Base-by-base conservation (phyloP, 139 green algal species). In the Coelastrella sp. region DNA sequence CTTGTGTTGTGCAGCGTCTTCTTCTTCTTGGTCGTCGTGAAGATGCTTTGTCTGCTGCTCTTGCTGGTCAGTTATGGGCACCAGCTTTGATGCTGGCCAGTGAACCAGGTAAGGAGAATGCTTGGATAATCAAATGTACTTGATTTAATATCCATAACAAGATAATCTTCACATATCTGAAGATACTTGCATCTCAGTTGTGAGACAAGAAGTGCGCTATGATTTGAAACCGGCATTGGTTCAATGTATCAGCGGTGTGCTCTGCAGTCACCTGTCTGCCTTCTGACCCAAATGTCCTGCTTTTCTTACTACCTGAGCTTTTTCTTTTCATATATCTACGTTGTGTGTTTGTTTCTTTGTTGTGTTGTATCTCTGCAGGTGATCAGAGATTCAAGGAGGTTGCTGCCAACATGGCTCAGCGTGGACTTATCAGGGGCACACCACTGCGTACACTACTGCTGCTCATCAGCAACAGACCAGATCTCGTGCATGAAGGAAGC, bases 1-100 rank as follows among this genome's bases (percentile, higher is more conserved):
- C n/a, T 50, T 23, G 51, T 40, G 35, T 51, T 23, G 30, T 93
- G 85, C 90, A 95, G 87, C 79, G 79, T n/a, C 87, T 95, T 87
- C 84, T 94, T 67, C 59, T 94, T 76, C 43, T 53, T 19, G 92
- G 92, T 0, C 62, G 86, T 13, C 77, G 73, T 5, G 23, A 72
- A 0, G 92, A 94, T 13, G 92, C 92, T 6, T 86, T 96, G 62
- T 80, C 69, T 63, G 85, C 79, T 30, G 91, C 93, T 4, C 37
- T 86, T 0, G 72, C 78, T 8, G 85, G 81, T 0, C 84, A 86
- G 59, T 76, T 95, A 77, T 98, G 94, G 94, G 89, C 83, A 13
- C 38, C 91, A 4, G 94, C 94, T 13, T 86, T 98, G 66, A 53
- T 98, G 41, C 83, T 98, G 40, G 89, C 94, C 40, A 23, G 85